phyloP scores from a whole-genome alignment of 306 rosid species.

The Fragaria nilgerrensis region DNA sequence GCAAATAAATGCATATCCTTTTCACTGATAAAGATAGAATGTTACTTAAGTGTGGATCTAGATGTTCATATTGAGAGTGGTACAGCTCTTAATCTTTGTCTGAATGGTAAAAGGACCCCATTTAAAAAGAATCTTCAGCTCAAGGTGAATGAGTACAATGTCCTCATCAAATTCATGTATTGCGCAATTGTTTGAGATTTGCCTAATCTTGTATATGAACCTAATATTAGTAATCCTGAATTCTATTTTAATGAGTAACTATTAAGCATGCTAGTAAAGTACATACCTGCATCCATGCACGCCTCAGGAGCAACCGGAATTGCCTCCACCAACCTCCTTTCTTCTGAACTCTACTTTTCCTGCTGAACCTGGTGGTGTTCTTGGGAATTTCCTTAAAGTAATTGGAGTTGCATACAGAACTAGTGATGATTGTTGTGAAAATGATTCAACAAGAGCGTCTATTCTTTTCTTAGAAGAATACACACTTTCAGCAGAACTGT shows the following conservation, averaged over 20 bases:
- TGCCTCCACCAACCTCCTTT: slow-evolving; percentile 89
- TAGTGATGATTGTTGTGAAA: slow-evolving; percentile 54
- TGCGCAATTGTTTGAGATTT: background rate
- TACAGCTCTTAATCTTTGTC: slow-evolving; percentile 9
- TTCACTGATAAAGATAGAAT: slow-evolving; percentile 5
- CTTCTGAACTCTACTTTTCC: slow-evolving; percentile 44
- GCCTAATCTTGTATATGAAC: background rate
- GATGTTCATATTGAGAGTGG: slow-evolving; percentile 2
- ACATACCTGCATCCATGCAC: slow-evolving; percentile 96
- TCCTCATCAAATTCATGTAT: background rate
- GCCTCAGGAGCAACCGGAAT: slow-evolving; percentile 82
- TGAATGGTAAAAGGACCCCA: background rate
- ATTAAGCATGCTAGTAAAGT: slow-evolving; percentile 6
- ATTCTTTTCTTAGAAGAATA: slow-evolving; percentile 72
- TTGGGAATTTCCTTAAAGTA: slow-evolving; percentile 43
- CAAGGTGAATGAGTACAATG: background rate
- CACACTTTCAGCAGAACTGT: slow-evolving; percentile 84
- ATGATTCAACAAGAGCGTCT: slow-evolving; percentile 78
- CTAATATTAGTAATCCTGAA: background rate
- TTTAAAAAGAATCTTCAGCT: background rate
- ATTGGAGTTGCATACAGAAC: slow-evolving; percentile 74
- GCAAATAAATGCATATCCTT: slow-evolving; percentile 9
- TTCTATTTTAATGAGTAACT: background rate
- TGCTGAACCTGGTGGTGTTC: slow-evolving; percentile 33
- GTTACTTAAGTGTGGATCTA: background rate